Base-by-base conservation (phyloP, 2,329 filamentous ascomycete genomes). In the Hortaea werneckii region DNA sequence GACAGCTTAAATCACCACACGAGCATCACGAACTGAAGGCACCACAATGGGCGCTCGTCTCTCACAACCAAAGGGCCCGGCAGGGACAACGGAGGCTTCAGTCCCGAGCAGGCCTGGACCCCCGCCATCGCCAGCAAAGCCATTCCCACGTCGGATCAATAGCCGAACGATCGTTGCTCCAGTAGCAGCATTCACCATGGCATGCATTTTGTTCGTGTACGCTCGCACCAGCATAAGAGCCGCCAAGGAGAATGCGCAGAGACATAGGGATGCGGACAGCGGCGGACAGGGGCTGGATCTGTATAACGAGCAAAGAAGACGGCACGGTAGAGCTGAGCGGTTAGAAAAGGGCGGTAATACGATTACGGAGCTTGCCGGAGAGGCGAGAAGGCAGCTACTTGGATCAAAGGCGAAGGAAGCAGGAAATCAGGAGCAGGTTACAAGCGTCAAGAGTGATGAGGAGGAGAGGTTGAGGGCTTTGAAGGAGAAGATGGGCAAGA, bases 181-280 rank as follows among this genome's bases (percentile, higher is more conserved):
- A 5, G 67, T 79, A n/a, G 78, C 77, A n/a, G 78, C 78, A 27
- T 69, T 79, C 51, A 75, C 74, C 10, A 80, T 82, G 78, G 78
- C 78, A 11, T 63, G 73, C 41, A 58, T 82, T 20, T 71, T 80
- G 29, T 78, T 76, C 61, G 65, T 74, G 30, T 85, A 85, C 64
- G 71, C 79, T 28, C 68, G 81, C 42, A 81, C 75, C 6, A 80
- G 77, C 26, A 85, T 85, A 50, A 71, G 74, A 49, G 76, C 79
- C 26, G 82, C 82, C 2, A 82, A 83, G 54, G 69, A 75, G 40
- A 83, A 84, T 52, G 80, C 80, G 0, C 72, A 78, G 53, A 67
- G 70, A 50, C 75, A 78, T 44, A 67, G 79, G 41, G 73, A 78
- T 53, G 75, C 73, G 35, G 75, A 79, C 50, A 75, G 73, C 28